Evolutionary conservation across 139 green algal species (phyloP), one percentile per base, ranked within the genome.

Genomic region (Closterium sp.): DNA sequence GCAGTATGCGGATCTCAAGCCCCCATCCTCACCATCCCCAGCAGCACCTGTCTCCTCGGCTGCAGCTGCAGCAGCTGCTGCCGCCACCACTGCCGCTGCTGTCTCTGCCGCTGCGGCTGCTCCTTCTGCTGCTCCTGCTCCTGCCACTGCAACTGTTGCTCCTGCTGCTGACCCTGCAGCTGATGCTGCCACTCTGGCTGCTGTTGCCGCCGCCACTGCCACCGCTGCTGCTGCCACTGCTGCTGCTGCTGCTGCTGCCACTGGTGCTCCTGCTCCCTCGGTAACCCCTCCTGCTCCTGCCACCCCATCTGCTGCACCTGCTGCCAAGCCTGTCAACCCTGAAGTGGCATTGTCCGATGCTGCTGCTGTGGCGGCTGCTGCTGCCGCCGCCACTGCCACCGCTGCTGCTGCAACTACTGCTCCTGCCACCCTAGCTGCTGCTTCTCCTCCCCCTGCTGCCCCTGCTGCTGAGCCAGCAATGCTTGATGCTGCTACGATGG

Each of bases 31-130:
- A 22, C 31, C 31, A 30, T 89, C 31, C 31, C 31, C 31, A 89
- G 31, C 86, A 89, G 31, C 31, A 38, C 31, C 86, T 84, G 31
- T 34, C 86, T 89, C 31, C 79, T 89, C 31, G 4, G 31, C 28
- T 27, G 45, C 27, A 6, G 42, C 88, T 84, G n/a, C n/a, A 30
- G 28, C n/a, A 85, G 38, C 45, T 90, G n/a, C 45, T 62, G 28
- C n/a, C 9, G n/a, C 24, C 45, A 87, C 30, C 10, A 89, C 30
- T 87, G 70, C 62, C 2, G 62, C 62, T 91, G 70, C n/a, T 87
- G 29, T 88, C 89, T 88, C 89, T 62, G 89, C 70, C 89, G 27
- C 89, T 31, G 30, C 89, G 70, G 73, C n/a, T 9, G 9, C 29
- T 28, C 7, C 6, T 70, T 6, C 24, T 13, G 62, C 89, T 34